phyloP scores from a whole-genome alignment of 2,329 filamentous ascomycete species.

The Furcasterigmium sp. region DNA sequence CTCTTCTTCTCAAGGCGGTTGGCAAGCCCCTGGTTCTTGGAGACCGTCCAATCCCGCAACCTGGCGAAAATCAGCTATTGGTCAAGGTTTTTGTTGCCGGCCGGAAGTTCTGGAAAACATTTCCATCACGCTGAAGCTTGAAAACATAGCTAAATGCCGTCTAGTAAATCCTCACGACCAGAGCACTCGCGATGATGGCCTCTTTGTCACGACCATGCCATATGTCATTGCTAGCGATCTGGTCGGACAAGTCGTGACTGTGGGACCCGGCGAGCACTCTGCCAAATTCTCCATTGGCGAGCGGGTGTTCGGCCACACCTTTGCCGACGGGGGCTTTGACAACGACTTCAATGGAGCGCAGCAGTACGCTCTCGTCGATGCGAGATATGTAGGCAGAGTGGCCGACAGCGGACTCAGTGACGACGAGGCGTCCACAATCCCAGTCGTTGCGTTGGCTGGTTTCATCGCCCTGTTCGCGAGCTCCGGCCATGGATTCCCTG shows the following conservation, averaged over 20 bases:
- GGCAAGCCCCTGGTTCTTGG: background rate
- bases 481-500: background rate
- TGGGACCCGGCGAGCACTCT: slow-evolving; percentile 1
- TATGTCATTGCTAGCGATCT: slow-evolving; percentile 3
- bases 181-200: slow-evolving; percentile 1
- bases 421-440: slow-evolving; percentile 4
- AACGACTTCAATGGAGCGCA: slow-evolving; percentile 3
- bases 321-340: background rate
- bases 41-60: background rate
- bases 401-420: slow-evolving; percentile 1
- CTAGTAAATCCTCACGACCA: slow-evolving; percentile 5
- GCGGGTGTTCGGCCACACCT: slow-evolving; percentile 2
- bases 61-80: slow-evolving; percentile 1
- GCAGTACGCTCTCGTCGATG: slow-evolving; percentile 4
- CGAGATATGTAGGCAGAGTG: slow-evolving; percentile 1
- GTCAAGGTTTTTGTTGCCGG: slow-evolving; percentile 3
- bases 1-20: background rate
- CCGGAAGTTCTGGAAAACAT: background rate
- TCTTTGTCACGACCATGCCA: slow-evolving; percentile 2
- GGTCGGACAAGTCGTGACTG: slow-evolving; percentile 1
- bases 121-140: background rate
- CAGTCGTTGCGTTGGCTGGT: slow-evolving; percentile 3
- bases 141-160: background rate
- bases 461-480: slow-evolving; percentile 4
- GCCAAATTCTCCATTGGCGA: slow-evolving; percentile 1